Percentiles rank a stretch among this genome's conserved stretches.
Conservation (phyloP, 164 flowering plant species). For the Stephania japonica region DNA sequence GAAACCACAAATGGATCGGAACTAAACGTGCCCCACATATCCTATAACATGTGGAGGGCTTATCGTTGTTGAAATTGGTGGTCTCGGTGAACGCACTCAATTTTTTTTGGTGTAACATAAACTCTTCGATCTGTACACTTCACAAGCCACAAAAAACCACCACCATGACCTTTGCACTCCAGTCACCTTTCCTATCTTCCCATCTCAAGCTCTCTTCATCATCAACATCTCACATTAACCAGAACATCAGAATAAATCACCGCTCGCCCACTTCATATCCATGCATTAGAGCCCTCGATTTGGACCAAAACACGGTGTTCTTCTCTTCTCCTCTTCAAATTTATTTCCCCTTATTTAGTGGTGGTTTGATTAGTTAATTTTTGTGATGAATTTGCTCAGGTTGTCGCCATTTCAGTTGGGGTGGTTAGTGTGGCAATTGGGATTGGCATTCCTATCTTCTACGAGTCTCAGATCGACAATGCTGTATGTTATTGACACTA, state of each 20-base stretch:
- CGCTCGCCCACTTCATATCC: conserved; percentile 25
- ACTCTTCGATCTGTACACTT: background rate
- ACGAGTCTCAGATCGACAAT: conserved; percentile 83
- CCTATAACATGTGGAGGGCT: conserved; percentile 4
- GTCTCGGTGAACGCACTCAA: background rate
- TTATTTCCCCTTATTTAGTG: background rate
- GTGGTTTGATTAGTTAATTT: background rate
- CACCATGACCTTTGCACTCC: conserved; percentile 21
- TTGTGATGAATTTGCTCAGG: conserved; percentile 26
- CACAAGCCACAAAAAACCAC: background rate
- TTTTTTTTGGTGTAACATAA: background rate
- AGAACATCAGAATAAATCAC: conserved; percentile 5
- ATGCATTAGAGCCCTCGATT: conserved; percentile 24
- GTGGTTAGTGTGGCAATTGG: conserved; percentile 82
- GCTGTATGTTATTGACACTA: conserved; percentile 45
- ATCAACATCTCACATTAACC: conserved; percentile 3
- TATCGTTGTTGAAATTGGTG: background rate
- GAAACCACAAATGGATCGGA: too few species aligned
- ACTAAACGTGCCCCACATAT: conserved; percentile 2
- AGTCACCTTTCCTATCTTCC: conserved; percentile 22
- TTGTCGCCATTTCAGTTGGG: conserved; percentile 83
- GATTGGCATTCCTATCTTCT: conserved; percentile 87
- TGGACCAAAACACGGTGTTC: conserved; percentile 32
- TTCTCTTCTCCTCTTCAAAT: background rate
- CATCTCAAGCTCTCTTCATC: conserved; percentile 16